Evolutionary conservation across 177 flowering plant species (phyloP).

Genomic region (Vitis hybrid): DNA sequence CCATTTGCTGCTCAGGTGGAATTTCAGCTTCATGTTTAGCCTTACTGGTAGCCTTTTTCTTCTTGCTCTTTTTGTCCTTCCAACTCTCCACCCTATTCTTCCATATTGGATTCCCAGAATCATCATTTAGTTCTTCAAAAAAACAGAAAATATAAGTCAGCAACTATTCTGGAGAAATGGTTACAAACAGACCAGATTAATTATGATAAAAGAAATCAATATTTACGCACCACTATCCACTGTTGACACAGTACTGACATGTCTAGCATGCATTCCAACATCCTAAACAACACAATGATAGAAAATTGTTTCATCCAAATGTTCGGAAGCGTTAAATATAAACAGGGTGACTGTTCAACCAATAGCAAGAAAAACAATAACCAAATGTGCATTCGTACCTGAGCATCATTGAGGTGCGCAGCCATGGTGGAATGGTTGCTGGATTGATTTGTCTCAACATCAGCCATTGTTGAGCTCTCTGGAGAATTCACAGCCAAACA

Average conservation of each 20-base stretch:
- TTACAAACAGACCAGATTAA: background rate
- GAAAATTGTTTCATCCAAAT: constrained; percentile 6
- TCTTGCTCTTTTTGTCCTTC: constrained; percentile 87
- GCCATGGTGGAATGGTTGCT: constrained; percentile 39
- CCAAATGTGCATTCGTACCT: constrained; percentile 33
- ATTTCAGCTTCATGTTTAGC: constrained; percentile 43
- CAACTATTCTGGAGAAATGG: too few relatives aligned
- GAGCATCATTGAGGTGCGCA: constrained; percentile 41
- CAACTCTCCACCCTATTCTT: constrained; percentile 95
- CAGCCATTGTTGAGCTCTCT: constrained; percentile 36
- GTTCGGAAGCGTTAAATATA: background rate
- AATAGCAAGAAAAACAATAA: background rate
- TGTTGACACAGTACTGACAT: constrained; percentile 74
- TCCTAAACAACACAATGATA: constrained; percentile 36
- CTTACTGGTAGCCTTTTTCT: constrained; percentile 50
- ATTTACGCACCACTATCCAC: constrained; percentile 71
- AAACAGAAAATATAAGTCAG: constrained; percentile 1
- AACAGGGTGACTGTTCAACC: background rate
- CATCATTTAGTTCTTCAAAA: constrained; percentile 63
- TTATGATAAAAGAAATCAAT: background rate
- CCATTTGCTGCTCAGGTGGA: constrained; percentile 83
- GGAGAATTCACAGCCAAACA: constrained; percentile 7
- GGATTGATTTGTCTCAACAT: constrained; percentile 37
- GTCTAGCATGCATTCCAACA: constrained; percentile 74
- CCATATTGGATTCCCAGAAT: constrained; percentile 91